Percentiles rank a stretch among this genome's conserved stretches.
phyloP scores from a whole-genome alignment of 2,329 filamentous ascomycete species.

The Cladosporium sp. region DNA sequence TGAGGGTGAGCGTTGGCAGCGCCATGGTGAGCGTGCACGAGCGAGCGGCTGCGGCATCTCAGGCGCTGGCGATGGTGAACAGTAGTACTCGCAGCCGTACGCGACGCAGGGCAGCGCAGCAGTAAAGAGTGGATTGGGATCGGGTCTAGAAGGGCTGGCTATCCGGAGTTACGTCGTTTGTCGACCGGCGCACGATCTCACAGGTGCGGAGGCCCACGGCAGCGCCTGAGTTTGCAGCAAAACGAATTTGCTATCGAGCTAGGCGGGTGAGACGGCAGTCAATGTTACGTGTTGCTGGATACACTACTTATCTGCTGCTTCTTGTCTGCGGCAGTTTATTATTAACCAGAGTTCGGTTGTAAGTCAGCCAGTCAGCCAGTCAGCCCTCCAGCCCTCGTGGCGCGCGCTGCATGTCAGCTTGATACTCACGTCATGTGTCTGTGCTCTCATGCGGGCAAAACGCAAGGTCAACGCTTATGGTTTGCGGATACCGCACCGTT shows the following conservation, averaged over 20 bases:
- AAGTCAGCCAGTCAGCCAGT: neutral
- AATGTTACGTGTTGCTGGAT: neutral
- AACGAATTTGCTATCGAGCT: neutral
- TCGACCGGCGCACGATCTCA: neutral
- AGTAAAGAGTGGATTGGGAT: neutral
- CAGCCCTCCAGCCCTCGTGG: neutral
- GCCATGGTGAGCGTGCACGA: slow-evolving; percentile 2
- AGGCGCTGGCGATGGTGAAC: neutral
- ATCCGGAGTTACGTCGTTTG: neutral
- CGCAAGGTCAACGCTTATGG: neutral
- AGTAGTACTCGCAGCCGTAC: neutral
- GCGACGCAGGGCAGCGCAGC: neutral
- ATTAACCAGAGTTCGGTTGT: neutral
- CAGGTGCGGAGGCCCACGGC: neutral
- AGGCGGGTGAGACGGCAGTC: neutral
- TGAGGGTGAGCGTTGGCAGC: slow-evolving; percentile 42
- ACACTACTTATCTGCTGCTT: neutral
- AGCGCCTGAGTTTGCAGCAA: neutral
- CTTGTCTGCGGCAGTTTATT: too few species aligned
- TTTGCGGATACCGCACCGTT: neutral
- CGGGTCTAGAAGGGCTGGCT: neutral
- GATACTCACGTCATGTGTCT: neutral
- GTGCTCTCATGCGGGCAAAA: neutral
- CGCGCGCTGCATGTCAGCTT: neutral
- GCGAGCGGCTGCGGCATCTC: neutral